Conservation (phyloP, 176 grass and related monocot genomes). For the Zoysia japonica region DNA sequence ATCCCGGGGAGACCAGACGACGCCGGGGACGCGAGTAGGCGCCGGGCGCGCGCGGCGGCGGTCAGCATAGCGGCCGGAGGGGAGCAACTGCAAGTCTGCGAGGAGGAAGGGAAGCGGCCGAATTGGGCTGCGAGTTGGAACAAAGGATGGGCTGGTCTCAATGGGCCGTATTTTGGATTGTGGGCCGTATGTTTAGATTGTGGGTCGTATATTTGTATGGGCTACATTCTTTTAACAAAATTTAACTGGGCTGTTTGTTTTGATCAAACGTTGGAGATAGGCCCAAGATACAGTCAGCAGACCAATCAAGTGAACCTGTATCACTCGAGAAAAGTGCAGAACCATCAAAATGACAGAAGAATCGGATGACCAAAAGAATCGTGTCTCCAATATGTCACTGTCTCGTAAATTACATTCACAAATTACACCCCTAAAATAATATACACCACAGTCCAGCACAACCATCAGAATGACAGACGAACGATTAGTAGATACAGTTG, state of each 20-base stretch:
- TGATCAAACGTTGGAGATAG: not conserved
- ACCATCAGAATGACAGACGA: too few relatives aligned
- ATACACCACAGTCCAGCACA: not conserved
- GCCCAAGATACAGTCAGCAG: not conserved
- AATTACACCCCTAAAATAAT: not conserved
- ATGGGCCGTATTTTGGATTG: too few relatives aligned
- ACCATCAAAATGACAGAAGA: too few relatives aligned
- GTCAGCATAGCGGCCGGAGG: slow-evolving; percentile 48
- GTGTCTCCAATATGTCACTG: not conserved
- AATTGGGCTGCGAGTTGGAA: too few relatives aligned
- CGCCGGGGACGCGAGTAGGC: slow-evolving; percentile 33
- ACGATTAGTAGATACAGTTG: too few relatives aligned
- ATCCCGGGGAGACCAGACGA: slow-evolving; percentile 14
- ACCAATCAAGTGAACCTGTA: not conserved
- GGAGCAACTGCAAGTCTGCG: not conserved
- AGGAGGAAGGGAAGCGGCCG: not conserved
- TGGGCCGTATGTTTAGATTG: too few relatives aligned
- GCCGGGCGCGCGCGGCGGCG: slow-evolving; percentile 46
- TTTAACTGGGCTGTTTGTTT: not conserved
- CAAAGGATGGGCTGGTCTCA: too few relatives aligned
- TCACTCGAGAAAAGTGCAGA: too few relatives aligned
- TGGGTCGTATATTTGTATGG: too few relatives aligned
- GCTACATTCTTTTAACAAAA: not conserved
- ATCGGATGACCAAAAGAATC: not conserved
- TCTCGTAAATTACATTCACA: not conserved